Conservation (phyloP, 805 yeast genomes). For the Candida germanica region DNA sequence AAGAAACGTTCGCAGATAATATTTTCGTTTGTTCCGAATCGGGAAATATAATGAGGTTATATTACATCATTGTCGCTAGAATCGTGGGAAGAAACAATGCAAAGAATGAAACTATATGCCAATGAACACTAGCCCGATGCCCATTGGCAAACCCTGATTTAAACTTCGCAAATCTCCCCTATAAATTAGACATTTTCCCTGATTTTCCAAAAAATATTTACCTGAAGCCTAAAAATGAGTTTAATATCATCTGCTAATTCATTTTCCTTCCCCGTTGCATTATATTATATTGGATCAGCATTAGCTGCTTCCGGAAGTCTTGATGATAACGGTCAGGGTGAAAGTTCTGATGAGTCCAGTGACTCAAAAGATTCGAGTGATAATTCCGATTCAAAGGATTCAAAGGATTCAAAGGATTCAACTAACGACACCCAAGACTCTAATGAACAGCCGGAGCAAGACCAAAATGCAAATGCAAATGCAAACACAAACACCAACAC, state of each 20-base stretch:
- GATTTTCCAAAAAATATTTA: neutral
- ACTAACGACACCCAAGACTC: slow-evolving; percentile 6
- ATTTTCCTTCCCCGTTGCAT: slow-evolving; percentile 2
- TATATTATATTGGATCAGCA: slow-evolving; percentile 1
- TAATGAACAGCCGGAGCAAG: slow-evolving; percentile 5
- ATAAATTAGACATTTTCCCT: slow-evolving; percentile 1
- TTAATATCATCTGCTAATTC: slow-evolving; percentile 1
- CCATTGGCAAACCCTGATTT: neutral
- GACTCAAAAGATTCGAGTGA: neutral
- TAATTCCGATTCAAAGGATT: neutral
- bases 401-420: slow-evolving; percentile 1
- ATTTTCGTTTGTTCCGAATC: neutral
- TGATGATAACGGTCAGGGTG: slow-evolving; percentile 8
- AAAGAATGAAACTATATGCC: neutral
- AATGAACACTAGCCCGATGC: neutral
- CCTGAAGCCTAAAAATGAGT: slow-evolving; percentile 2
- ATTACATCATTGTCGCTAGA: neutral
- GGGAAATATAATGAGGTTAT: neutral
- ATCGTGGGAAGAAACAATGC: too few relatives aligned
- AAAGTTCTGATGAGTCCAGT: slow-evolving; percentile 1
- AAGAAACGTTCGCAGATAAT: too few relatives aligned
- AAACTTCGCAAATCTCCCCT: neutral
- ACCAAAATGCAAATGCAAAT: slow-evolving; percentile 7
- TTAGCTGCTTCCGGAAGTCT: slow-evolving; percentile 13
- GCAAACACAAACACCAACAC: slow-evolving; percentile 8